phyloP scores from a whole-genome alignment of 2,329 filamentous ascomycete species.

The Scedosporium minutisporum region DNA sequence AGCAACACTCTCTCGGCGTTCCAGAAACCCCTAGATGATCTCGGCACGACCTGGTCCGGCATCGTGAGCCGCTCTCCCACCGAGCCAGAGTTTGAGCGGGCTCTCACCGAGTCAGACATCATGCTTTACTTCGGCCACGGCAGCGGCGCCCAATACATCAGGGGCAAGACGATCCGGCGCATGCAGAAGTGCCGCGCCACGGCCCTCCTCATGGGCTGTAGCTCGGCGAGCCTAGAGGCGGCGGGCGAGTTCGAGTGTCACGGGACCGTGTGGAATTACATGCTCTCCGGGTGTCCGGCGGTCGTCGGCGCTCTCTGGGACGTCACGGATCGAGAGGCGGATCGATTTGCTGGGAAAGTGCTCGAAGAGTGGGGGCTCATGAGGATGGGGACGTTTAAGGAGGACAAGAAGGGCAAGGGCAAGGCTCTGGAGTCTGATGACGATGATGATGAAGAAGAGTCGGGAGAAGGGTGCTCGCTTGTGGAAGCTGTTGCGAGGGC shows the following conservation, averaged over 20 bases:
- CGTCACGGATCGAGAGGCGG: slow-evolving; percentile 94
- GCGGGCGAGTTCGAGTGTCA: slow-evolving; percentile 78
- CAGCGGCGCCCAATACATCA: slow-evolving; percentile 88
- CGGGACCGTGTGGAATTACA: slow-evolving; percentile 83
- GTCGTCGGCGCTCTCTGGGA: slow-evolving; percentile 94
- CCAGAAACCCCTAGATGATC: slow-evolving; percentile 51
- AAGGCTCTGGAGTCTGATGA: slow-evolving; percentile 15
- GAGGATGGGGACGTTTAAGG: slow-evolving; percentile 32
- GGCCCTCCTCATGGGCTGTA: slow-evolving; percentile 89
- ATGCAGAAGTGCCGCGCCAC: slow-evolving; percentile 66
- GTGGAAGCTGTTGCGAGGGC: slow-evolving; percentile 74
- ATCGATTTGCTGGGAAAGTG: slow-evolving; percentile 71
- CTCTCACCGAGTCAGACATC: slow-evolving; percentile 57
- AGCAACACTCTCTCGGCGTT: slow-evolving; percentile 71
- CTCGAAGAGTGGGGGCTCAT: slow-evolving; percentile 84
- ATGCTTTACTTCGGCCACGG: slow-evolving; percentile 95
- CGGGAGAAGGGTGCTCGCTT: slow-evolving; percentile 41
- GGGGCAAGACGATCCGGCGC: slow-evolving; percentile 69
- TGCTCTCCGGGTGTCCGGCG: slow-evolving; percentile 77
- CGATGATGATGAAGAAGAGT: slow-evolving; percentile 11
- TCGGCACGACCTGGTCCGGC: slow-evolving; percentile 61
- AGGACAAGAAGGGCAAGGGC: slow-evolving; percentile 16
- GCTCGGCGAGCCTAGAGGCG: slow-evolving; percentile 59
- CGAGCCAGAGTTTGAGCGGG: slow-evolving; percentile 66
- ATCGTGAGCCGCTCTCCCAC: slow-evolving; percentile 61